phyloP scores from a whole-genome alignment of 1,139 yeast genomes.

The Schwanniomyces etchellsii region DNA sequence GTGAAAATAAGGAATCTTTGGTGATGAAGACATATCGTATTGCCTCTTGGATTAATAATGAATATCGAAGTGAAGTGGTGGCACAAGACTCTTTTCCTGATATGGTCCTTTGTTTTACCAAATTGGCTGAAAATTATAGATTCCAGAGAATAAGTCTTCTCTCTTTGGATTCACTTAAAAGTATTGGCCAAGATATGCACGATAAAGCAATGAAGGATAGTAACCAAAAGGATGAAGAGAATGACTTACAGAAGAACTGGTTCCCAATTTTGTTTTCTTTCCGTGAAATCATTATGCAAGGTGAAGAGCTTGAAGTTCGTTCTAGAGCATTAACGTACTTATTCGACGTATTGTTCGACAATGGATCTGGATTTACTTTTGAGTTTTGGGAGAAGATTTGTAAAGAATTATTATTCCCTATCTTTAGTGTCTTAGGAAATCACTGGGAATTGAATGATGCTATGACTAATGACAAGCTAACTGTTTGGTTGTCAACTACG shows the following conservation, averaged over 20 bases:
- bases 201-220: slow-evolving; percentile 23
- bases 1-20: slow-evolving; percentile 48
- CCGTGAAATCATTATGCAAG: slow-evolving; percentile 87
- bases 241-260: slow-evolving; percentile 46
- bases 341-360: slow-evolving; percentile 74
- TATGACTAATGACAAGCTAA: slow-evolving; percentile 58
- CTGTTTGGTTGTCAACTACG: slow-evolving; percentile 96
- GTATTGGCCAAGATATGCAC: slow-evolving; percentile 57
- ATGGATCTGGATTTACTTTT: slow-evolving; percentile 70
- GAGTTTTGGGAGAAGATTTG: slow-evolving; percentile 84
- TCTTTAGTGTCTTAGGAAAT: slow-evolving; percentile 71
- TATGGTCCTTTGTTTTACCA: slow-evolving; percentile 71
- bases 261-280: slow-evolving; percentile 82
- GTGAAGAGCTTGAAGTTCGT: slow-evolving; percentile 90
- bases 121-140: slow-evolving; percentile 75
- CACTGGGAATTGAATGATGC: slow-evolving; percentile 72
- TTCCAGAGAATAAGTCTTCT: slow-evolving; percentile 79
- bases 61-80: slow-evolving; percentile 58
- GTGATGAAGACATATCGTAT: slow-evolving; percentile 61
- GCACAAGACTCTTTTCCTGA: slow-evolving; percentile 72
- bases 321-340: slow-evolving; percentile 79
- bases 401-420: slow-evolving; percentile 77
- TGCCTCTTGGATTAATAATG: slow-evolving; percentile 57
- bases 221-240: slow-evolving; percentile 8
- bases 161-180: slow-evolving; percentile 70